phyloP scores from a whole-genome alignment of 345 rosid genomes.

The Populus euphratica region DNA sequence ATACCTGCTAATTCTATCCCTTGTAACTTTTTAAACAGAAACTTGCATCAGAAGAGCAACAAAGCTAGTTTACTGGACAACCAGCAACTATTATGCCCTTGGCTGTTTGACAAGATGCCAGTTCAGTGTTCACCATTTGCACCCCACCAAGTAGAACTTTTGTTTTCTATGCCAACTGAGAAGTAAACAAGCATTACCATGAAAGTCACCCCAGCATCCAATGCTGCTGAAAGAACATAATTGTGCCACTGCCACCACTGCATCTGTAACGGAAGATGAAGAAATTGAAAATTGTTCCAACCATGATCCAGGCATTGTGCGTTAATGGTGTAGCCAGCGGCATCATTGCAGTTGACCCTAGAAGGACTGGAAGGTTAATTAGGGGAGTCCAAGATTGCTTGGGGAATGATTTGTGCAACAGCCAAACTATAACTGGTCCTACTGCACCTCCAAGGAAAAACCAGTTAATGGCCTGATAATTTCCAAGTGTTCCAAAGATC shows the following conservation, averaged over 20 bases:
- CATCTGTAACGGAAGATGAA: conserved; percentile 64
- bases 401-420: conserved; percentile 71
- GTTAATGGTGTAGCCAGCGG: conserved; percentile 78
- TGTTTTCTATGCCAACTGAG: conserved; percentile 56
- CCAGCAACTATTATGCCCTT: conserved; percentile 53
- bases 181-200: conserved; percentile 77
- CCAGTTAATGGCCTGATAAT: conserved; percentile 76
- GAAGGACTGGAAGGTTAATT: conserved; percentile 80
- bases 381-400: conserved; percentile 76
- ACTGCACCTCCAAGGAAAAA: conserved; percentile 77
- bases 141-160: conserved; percentile 66
- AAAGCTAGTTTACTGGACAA: conserved; percentile 50
- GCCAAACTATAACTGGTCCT: conserved; percentile 73
- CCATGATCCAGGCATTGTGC: conserved; percentile 69
- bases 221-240: conserved; percentile 75
- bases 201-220: conserved; percentile 85
- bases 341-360: conserved; percentile 77
- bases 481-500: conserved; percentile 69
- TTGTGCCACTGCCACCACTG: conserved; percentile 91
- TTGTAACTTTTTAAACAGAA: conserved; percentile 9
- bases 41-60: not conserved
- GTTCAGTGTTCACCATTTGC: conserved; percentile 72
- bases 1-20: conserved; percentile 9
- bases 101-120: conserved; percentile 78
- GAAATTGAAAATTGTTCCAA: conserved; percentile 80